phyloP scores from a whole-genome alignment of 352 stramenopile species.

The Pythium chondricola region DNA sequence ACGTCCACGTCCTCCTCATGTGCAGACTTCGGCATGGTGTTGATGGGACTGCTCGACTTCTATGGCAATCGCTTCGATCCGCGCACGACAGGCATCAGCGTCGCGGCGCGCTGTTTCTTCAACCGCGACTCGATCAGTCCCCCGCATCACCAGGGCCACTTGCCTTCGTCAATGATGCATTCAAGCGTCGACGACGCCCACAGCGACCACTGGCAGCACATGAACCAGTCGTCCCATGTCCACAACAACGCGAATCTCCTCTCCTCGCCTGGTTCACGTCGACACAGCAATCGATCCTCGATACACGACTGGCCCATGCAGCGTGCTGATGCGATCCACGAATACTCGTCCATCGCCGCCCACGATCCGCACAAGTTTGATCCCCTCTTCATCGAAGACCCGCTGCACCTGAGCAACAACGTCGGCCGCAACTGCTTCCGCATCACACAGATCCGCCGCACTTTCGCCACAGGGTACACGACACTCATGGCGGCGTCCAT shows the following conservation, averaged over 20 bases:
- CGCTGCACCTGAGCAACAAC: slow-evolving; percentile 92
- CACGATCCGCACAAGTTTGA: slow-evolving; percentile 91
- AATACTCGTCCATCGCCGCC: slow-evolving; percentile 27
- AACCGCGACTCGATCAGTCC: slow-evolving; percentile 56
- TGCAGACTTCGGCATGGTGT: slow-evolving; percentile 91
- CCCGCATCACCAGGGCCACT: slow-evolving; percentile 21
- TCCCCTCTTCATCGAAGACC: slow-evolving; percentile 94
- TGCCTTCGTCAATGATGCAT: slow-evolving; percentile 4
- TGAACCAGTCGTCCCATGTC: slow-evolving; percentile 34
- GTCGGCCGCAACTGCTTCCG: slow-evolving; percentile 95
- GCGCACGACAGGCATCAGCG: slow-evolving; percentile 86
- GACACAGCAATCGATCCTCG: slow-evolving; percentile 64
- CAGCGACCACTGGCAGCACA: slow-evolving; percentile 50
- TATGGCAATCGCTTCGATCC: slow-evolving; percentile 94
- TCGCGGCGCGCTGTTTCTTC: slow-evolving; percentile 74
- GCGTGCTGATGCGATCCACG: slow-evolving; percentile 12
- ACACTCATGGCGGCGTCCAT: slow-evolving; percentile 59
- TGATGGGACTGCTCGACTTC: slow-evolving; percentile 97
- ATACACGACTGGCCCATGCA: slow-evolving; percentile 39
- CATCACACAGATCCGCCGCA: slow-evolving; percentile 86
- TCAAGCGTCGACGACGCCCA: slow-evolving; percentile 58
- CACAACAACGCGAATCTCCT: slow-evolving; percentile 52
- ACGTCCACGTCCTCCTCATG: slow-evolving; percentile 25
- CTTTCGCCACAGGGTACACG: slow-evolving; percentile 66
- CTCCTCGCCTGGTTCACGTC: slow-evolving; percentile 48